Percentiles rank a stretch among this genome's conserved stretches.
Evolutionary conservation across 1,139 yeast species (phyloP).

Genomic region (Protomyces inouyei): DNA sequence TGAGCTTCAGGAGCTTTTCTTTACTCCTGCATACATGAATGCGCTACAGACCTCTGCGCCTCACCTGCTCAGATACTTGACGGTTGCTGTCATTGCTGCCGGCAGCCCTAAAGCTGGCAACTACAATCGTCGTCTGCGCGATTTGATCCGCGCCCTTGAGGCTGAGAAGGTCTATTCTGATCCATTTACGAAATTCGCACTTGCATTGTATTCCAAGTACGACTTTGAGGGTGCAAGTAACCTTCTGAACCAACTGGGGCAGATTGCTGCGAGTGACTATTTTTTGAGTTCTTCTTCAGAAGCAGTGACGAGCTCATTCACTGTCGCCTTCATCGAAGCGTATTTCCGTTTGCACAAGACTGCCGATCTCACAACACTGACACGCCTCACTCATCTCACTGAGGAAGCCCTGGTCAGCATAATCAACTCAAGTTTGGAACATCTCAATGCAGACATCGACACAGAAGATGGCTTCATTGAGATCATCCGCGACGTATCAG

Average conservation of each 20-base stretch:
- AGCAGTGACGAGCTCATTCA: conserved; percentile 47
- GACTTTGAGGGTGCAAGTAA: conserved; percentile 52
- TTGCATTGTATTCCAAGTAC: conserved; percentile 52
- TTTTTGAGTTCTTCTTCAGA: conserved; percentile 48
- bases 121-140: conserved; percentile 53
- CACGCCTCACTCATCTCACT: conserved; percentile 45
- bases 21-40: conserved; percentile 54
- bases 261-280: conserved; percentile 51
- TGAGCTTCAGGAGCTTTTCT: conserved; percentile 46
- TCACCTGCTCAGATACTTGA: conserved; percentile 58
- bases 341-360: conserved; percentile 53
- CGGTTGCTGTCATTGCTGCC: conserved; percentile 49
- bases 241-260: conserved; percentile 47
- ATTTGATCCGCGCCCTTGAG: conserved; percentile 51
- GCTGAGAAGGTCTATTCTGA: conserved; percentile 63
- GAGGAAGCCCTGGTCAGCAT: conserved; percentile 43
- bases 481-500: conserved; percentile 6
- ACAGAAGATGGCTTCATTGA: conserved; percentile 16
- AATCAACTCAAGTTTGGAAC: conserved; percentile 5
- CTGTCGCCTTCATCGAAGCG: conserved; percentile 50
- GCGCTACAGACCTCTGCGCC: conserved; percentile 65
- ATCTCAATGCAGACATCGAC: conserved; percentile 17
- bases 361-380: conserved; percentile 46
- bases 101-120: conserved; percentile 31
- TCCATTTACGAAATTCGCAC: conserved; percentile 54